Evolutionary conservation across 2,329 filamentous ascomycete genomes (phyloP), one percentile per base, ranked within the genome.

Genomic region (Penicillium corylophilum): DNA sequence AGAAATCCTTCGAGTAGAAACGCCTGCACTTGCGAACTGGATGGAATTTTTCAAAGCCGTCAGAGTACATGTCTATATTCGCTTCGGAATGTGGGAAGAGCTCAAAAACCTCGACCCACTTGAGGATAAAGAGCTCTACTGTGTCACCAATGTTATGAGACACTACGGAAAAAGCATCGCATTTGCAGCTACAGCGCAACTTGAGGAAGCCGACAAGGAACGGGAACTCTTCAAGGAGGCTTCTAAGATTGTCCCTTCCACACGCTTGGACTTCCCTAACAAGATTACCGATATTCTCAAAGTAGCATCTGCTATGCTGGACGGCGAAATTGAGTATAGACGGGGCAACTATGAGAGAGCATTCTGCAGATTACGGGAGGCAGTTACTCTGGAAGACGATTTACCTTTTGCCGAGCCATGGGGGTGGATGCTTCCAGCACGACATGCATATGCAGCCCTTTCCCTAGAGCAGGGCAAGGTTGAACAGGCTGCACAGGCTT

Each of bases 21-120:
- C 82, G 0, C 87, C 87, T 0, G 85, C 86, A 0, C 88, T 91
- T 83, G 88, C 87, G 1, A 86, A 91, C 67, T 90, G 87, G 86
- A 74, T 90, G 1, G 89, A 92, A 70, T 81, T 80, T 2, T 90
- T 90, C 59, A 70, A 86, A 1, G 79, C 81, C 1, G 82, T 89
- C 63, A 78, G 84, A 2, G 74, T 86, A 0, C 88, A 93, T 66
- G 84, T 85, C 0, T 72, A 88, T 1, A 78, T 92, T 39, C 83
- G 88, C 0, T 92, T 92, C 58, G 88, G 88, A 0, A 74, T 73
- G 12, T 91, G 88, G 88, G 64, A 83, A 0, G 84, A 89, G 1
- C 74, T 91, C n/a, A 70, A 86, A 13, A 67, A 70, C 0, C 69
- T 89, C 0, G 50, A 71, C 0, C 56, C 86, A 0, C 87, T 85